Evolutionary conservation across 2,329 filamentous ascomycete genomes (phyloP).

Genomic region (Colletotrichum eleusines): DNA sequence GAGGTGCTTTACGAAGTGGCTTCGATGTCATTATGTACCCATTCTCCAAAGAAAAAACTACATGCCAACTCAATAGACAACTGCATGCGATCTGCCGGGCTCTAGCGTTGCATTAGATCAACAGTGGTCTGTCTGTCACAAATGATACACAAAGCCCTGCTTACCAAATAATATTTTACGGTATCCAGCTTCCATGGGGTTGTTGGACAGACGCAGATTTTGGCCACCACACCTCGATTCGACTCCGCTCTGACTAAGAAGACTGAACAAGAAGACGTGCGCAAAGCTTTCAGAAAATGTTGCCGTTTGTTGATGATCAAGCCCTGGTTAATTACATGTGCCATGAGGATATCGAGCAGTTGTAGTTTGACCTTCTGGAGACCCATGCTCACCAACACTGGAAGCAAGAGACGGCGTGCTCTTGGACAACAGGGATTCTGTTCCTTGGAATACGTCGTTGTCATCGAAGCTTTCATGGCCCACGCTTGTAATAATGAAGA

Average conservation of each 20-base stretch:
- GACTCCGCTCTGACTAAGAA: not conserved
- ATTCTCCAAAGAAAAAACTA: not conserved
- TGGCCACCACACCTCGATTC: not conserved
- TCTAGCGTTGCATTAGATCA: too few relatives aligned
- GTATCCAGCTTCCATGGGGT: not conserved
- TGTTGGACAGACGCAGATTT: not conserved
- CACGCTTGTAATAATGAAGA: too few relatives aligned
- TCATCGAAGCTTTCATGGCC: too few relatives aligned
- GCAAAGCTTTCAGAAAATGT: too few relatives aligned
- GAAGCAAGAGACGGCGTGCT: too few relatives aligned
- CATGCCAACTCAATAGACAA: not conserved
- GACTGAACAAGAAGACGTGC: constrained; percentile 18
- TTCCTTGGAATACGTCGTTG: not conserved
- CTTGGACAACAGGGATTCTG: too few relatives aligned
- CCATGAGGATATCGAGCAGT: not conserved
- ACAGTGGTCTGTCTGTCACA: too few relatives aligned
- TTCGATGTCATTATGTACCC: not conserved
- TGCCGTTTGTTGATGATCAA: not conserved
- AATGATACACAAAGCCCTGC: not conserved
- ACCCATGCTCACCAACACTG: too few relatives aligned
- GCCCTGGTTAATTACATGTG: not conserved
- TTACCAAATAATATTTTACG: not conserved
- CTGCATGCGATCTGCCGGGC: too few relatives aligned
- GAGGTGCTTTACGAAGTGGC: not conserved
- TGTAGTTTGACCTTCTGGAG: too few relatives aligned